Conservation (phyloP, 345 rosid genomes). For the Euclidium syriacum region DNA sequence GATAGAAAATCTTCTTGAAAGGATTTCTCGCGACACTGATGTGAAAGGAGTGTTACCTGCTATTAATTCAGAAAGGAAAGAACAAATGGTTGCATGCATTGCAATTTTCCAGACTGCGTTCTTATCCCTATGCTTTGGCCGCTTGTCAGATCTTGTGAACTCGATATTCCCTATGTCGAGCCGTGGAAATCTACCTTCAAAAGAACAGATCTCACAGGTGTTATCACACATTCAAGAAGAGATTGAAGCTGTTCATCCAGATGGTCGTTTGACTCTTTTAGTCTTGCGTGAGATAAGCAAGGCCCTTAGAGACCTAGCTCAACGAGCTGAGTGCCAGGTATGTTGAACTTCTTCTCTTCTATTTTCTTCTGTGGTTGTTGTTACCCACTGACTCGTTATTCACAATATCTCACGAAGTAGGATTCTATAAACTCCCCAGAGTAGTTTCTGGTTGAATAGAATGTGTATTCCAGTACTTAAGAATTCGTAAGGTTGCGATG, state of each 20-base stretch:
- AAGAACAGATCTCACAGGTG: constrained; percentile 77
- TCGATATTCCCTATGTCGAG: constrained; percentile 79
- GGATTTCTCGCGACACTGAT: constrained; percentile 75
- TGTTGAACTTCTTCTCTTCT: background rate
- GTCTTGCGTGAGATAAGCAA: constrained; percentile 86
- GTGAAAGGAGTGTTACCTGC: constrained; percentile 93
- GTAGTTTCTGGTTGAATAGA: background rate
- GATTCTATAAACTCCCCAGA: background rate
- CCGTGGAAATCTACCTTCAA: constrained; percentile 92
- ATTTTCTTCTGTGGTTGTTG: background rate
- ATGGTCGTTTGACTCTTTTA: constrained; percentile 83
- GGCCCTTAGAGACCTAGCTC: constrained; percentile 69
- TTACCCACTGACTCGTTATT: background rate
- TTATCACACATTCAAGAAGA: constrained; percentile 89
- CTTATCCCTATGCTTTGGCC: constrained; percentile 68
- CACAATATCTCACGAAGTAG: background rate
- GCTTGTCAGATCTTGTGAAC: constrained; percentile 87
- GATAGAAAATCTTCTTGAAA: constrained; percentile 81
- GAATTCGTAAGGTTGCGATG: background rate
- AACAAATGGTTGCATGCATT: constrained; percentile 72
- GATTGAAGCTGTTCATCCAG: constrained; percentile 85
- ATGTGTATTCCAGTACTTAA: background rate
- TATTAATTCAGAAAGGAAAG: constrained; percentile 65
- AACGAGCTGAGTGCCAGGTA: constrained; percentile 97
- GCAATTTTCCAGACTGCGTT: constrained; percentile 90